Base-by-base conservation (phyloP, 139 green algal genomes). In the Volvox reticuliferus region DNA sequence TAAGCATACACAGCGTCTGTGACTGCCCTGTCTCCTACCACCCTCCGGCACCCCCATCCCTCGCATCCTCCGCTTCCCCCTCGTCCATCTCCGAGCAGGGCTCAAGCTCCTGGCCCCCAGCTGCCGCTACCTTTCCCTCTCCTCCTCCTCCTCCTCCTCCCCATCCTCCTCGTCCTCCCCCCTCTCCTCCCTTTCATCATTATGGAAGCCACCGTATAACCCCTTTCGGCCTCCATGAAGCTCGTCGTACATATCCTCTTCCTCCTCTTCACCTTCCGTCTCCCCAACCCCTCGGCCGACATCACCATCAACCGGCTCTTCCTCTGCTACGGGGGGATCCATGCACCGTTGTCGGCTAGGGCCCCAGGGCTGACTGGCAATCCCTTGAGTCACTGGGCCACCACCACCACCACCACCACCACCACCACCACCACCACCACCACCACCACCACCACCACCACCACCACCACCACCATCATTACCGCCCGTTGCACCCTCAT, bases 161-260 rank as follows among this genome's bases (percentile, higher is more conserved):
- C 36, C 37, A 13, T 32, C 20, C 36, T 18, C 78, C 9, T 26
- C 78, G 37, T 26, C n/a, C 75, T 32, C 75, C 75, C 12, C 75
- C 75, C 5, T 73, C 83, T 71, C 84, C 84, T 68, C 84, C 24
- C 30, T 65, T 37, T 71, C 84, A 37, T 81, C 83, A 13, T 79
- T 35, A 6, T 36, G 63, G 20, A 28, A 78, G 21, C 33, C 28
- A 28, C 83, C 65, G 26, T 79, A 76, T 22, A 37, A 0, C 0
- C 33, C 32, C 5, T 24, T 33, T 33, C 62, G 63, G 22, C 65
- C 63, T 16, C 67, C 67, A 36, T 88, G 82, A 9, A 88, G 35
- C 68, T 89, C 83, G 0, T 44, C 67, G 24, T 89, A 80, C 83
- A 80, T 80, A 18, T 82, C 85, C 69, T 32, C 85, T 1, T 73